phyloP scores from a whole-genome alignment of 2,329 filamentous ascomycete genomes.

The Chaetomiaceae sp. region DNA sequence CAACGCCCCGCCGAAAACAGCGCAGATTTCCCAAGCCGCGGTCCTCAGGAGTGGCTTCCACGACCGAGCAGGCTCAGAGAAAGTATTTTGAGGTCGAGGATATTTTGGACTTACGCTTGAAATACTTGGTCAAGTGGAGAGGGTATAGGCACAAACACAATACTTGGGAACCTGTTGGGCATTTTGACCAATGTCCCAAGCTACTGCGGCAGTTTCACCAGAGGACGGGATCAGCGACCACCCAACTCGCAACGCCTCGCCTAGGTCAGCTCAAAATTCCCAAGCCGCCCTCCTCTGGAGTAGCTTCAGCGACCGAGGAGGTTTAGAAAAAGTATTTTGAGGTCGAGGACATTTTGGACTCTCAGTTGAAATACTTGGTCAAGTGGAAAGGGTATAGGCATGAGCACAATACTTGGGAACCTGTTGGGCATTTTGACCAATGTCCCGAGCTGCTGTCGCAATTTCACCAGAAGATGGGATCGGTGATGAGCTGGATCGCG shows the following conservation, averaged over 20 bases:
- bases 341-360: neutral
- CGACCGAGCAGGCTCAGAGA: neutral
- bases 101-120: neutral
- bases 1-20: neutral
- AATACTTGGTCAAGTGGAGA: slow-evolving; percentile 8
- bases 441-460: slow-evolving; percentile 10
- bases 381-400: slow-evolving; percentile 17
- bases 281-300: too few species aligned
- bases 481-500: neutral
- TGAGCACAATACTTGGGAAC: slow-evolving; percentile 17
- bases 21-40: neutral
- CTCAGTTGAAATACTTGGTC: neutral
- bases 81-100: neutral
- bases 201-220: slow-evolving; percentile 16
- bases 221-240: slow-evolving; percentile 1
- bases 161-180: slow-evolving; percentile 15
- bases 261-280: neutral
- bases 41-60: too few species aligned
- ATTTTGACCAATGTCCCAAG: slow-evolving; percentile 12
- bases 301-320: neutral
- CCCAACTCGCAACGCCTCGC: neutral
- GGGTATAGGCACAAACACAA: slow-evolving; percentile 16
- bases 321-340: neutral
- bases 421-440: slow-evolving; percentile 13
- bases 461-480: neutral